Percentiles rank a stretch among this genome's conserved stretches.
phyloP scores from a whole-genome alignment of 2,329 filamentous ascomycete genomes.

The Pseudogymnoascus sp. region DNA sequence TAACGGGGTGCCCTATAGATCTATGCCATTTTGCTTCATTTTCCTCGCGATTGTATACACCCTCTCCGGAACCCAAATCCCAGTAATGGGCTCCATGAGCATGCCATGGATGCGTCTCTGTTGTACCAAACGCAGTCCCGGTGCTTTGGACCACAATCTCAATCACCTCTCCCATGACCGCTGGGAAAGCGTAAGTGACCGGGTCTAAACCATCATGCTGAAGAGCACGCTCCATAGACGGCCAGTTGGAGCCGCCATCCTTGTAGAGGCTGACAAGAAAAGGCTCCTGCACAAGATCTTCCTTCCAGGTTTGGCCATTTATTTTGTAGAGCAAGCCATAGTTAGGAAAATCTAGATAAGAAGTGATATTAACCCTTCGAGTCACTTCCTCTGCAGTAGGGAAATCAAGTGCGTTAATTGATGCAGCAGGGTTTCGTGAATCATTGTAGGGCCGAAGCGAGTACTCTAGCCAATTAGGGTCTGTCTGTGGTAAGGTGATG shows the following conservation, averaged over 20 bases:
- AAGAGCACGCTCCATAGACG: slow-evolving; percentile 35
- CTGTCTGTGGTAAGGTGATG: neutral
- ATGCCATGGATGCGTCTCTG: slow-evolving; percentile 17
- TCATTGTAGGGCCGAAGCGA: slow-evolving; percentile 24
- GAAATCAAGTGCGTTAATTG: slow-evolving; percentile 14
- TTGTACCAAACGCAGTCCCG: slow-evolving; percentile 28
- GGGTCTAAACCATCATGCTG: slow-evolving; percentile 36
- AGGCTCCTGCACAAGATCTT: slow-evolving; percentile 27
- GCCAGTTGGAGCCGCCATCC: slow-evolving; percentile 28
- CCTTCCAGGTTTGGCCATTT: slow-evolving; percentile 29
- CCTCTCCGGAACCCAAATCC: slow-evolving; percentile 38
- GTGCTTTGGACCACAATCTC: slow-evolving; percentile 37
- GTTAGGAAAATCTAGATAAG: slow-evolving; percentile 8
- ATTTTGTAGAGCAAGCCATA: slow-evolving; percentile 18
- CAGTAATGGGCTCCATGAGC: slow-evolving; percentile 20
- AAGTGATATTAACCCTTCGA: slow-evolving; percentile 29
- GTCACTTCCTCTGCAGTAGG: slow-evolving; percentile 29
- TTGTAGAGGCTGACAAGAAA: slow-evolving; percentile 40
- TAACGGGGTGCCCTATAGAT: neutral
- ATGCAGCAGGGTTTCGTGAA: neutral
- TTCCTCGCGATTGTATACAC: slow-evolving; percentile 33
- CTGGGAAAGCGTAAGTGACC: slow-evolving; percentile 32
- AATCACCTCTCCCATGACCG: slow-evolving; percentile 37
- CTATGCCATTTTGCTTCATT: slow-evolving; percentile 28
- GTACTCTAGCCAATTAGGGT: slow-evolving; percentile 27